Base-by-base conservation (phyloP, 2,329 filamentous ascomycete genomes). In the Scedosporium apiospermum region DNA sequence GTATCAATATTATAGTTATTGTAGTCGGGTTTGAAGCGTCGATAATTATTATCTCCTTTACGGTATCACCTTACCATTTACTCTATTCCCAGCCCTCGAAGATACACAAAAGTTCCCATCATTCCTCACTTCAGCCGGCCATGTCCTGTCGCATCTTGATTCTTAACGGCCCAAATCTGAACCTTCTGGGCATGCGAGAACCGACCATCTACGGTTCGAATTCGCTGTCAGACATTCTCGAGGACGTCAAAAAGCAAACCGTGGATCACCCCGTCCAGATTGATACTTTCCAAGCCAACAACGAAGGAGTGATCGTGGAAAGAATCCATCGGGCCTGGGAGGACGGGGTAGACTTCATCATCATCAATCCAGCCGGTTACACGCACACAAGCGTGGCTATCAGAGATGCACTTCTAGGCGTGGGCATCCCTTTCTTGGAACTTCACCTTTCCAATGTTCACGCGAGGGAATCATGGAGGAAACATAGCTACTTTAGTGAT, bases 161-260 rank as follows among this genome's bases (percentile, higher is more conserved):
- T 26, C 46, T 92, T 77, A 91, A 91, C 74, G 89, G 89, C n/a
- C 88, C 89, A 38, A 93, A 93, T 73, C 86, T 93, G 68, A 92
- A 92, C 75, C 86, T 93, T 59, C 82, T 93, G 34, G 89, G 89
- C 42, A 88, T 84, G 12, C 82, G 90, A 23, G 89, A 93, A 72
- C 89, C 89, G 16, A 76, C 85, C 30, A 81, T 91, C 68, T 92
- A 93, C 76, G 89, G 89, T 70, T 79, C 77, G 65, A 86, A 85
- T 0, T 91, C 88, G 0, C 84, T 93, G 12, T 60, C 77, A 21
- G 83, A 90, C 66, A 80, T 93, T 16, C 78, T 85, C 57, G 64
- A 72, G 2, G 67, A 75, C 9, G 81, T 82, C 26, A 69, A 76
- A 58, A 65, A 74, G 0, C 84, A 87, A 64, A 84, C 83, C 38